Evolutionary conservation across 352 stramenopile species (phyloP), one percentile per base, ranked within the genome.

Genomic region (Pythium apleroticum): DNA sequence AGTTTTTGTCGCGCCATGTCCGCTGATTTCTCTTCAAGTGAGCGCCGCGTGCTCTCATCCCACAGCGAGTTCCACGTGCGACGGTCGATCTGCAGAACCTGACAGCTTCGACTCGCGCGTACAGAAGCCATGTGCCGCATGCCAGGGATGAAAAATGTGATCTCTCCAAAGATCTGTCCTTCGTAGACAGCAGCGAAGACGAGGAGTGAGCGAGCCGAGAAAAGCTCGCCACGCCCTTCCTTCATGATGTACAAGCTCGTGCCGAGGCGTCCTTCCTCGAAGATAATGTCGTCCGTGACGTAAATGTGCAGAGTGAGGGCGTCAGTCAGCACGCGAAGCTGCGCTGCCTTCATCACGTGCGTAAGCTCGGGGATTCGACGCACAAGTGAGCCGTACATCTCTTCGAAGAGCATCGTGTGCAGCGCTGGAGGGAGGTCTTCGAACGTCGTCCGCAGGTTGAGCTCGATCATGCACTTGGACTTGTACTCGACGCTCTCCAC

Each of bases 401-500:
- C 81, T 37, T 74, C 61, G 41, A 80, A 86, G 2, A 92, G 59
- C 20, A 72, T 71, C 5, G 58, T 60, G 1, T 65, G 72, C 1
- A 90, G 39, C 0, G 71, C 66, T 2, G 10, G 35, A 4, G 83
- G 83, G 1, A 92, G 64, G 14, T 87, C 77, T 27, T 52, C 24
- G 15, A 92, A 77, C 0, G 71, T 86, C 4, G 69, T 49, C 14
- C 68, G 48, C 7, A 84, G 11, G 0, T 72, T 68, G n/a, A 89
- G 48, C 37, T 85, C 73, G 1, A 89, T 27, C 24, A 76, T 62
- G 30, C 71, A 89, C 50, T 85, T 63, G 17, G 76, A 84, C 55
- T 89, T 88, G 66, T 81, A 79, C 53, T 69, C 48, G 15, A 88
- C 57, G 10, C 79, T 80, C 46, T 88, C 76, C 57, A 84, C 76